phyloP scores from a whole-genome alignment of 371 early-diverging fungal genomes.

The Funneliformis caledonium region DNA sequence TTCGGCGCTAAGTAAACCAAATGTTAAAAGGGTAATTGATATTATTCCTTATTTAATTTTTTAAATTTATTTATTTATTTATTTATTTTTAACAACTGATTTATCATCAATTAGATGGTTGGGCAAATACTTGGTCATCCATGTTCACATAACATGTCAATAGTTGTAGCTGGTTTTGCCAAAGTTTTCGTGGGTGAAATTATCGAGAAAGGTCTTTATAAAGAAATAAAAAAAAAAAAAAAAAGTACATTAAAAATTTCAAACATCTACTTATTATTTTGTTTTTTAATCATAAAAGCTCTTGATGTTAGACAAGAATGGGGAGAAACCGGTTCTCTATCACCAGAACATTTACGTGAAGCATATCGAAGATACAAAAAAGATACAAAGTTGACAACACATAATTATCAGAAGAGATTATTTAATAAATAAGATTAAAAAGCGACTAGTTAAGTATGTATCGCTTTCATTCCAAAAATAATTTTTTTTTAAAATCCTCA shows the following conservation, averaged over 20 bases:
- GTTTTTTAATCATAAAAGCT: constrained; percentile 48
- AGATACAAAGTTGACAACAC: constrained; percentile 41
- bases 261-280: neutral
- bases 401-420: constrained; percentile 45
- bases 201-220: constrained; percentile 76
- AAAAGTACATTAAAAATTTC: neutral
- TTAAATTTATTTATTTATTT: neutral
- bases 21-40: constrained; percentile 75
- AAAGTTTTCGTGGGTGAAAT: constrained; percentile 98
- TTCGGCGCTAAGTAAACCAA: constrained; percentile 82
- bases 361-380: constrained; percentile 84
- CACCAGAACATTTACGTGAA: constrained; percentile 89
- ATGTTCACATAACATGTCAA: constrained; percentile 83
- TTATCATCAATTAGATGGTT: constrained; percentile 55
- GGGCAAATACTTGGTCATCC: constrained; percentile 81
- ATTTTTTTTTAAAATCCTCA: too few species aligned
- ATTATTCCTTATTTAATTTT: neutral
- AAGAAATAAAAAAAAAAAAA: neutral
- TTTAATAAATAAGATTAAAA: constrained; percentile 34
- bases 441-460: too few species aligned
- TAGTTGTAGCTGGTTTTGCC: constrained; percentile 91
- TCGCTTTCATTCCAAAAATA: too few species aligned
- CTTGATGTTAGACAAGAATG: constrained; percentile 73
- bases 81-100: neutral
- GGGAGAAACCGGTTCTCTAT: constrained; percentile 68